Evolutionary conservation across 306 rosid genomes (phyloP), one percentile per base, ranked within the genome.

Genomic region (Vigna radiata): DNA sequence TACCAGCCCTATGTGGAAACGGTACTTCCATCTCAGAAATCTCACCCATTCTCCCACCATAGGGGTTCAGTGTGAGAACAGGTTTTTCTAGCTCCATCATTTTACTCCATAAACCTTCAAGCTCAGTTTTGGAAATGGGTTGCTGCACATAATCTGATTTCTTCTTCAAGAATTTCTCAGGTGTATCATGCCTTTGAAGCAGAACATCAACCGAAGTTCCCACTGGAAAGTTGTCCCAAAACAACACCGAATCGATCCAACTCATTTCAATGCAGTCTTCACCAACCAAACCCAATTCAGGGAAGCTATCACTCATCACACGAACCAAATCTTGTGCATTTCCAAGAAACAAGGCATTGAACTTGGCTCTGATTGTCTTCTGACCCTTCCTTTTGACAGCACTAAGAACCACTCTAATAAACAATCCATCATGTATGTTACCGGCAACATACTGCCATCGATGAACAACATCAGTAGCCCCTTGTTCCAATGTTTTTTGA

Each of bases 241-340:
- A 54, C 60, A 54, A 54, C 13, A 54, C 60, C 29, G 60, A 54
- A 54, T 54, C 60, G 29, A 54, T 54, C 60, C 60, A 54, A 54
- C 60, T 54, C 60, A 19, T 54, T 54, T 54, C 60, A 54, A 54
- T 54, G 60, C 60, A 54, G 29, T 54, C 29, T 54, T 54, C 60
- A 54, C 29, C 60, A 54, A 54, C 60, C 60, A 54, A 19, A 54
- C 60, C 60, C 6, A 54, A 21, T 54, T 54, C 60, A 54, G 59
- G 59, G 59, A 53, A 53, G 59, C 59, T 53, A 1, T 17, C 7
- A 53, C 13, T 18, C 59, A 53, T 53, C 13, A 53, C 59, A 8
- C 8, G 25, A 17, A 53, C 13, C 27, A 53, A 18, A 4, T 53
- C 27, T 53, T 8, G 25, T 0, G 59, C 25, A 53, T 18, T 53